phyloP scores from a whole-genome alignment of 2,329 filamentous ascomycete genomes.

The Verticillium nubilum region DNA sequence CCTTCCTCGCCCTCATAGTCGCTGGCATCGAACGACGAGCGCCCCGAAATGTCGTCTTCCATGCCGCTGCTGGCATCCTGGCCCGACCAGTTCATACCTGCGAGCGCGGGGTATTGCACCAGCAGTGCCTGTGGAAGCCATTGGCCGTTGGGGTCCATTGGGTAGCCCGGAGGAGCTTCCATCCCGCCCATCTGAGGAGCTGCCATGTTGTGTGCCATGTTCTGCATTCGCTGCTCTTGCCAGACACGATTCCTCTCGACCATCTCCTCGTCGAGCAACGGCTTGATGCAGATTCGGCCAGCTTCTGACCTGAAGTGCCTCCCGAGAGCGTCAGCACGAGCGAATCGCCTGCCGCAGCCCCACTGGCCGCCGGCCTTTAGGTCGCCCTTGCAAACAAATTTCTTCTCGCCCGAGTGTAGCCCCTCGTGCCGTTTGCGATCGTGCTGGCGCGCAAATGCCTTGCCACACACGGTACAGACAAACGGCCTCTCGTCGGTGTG shows the following conservation, averaged over 20 bases:
- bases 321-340: conserved; percentile 88
- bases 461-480: conserved; percentile 93
- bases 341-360: conserved; percentile 91
- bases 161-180: conserved; percentile 54
- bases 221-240: conserved; percentile 66
- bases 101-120: conserved; percentile 89
- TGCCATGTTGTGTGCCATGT: conserved; percentile 55
- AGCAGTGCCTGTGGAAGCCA: conserved; percentile 85
- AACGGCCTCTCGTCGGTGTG: conserved; percentile 97
- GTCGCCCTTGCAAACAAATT: conserved; percentile 92
- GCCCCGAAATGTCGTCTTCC: conserved; percentile 71
- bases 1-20: conserved; percentile 70
- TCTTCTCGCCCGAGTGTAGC: conserved; percentile 95
- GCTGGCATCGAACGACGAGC: conserved; percentile 76
- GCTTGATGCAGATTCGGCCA: conserved; percentile 92
- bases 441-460: conserved; percentile 95
- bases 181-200: conserved; percentile 48
- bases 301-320: conserved; percentile 95
- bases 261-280: conserved; percentile 92
- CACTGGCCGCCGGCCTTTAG: conserved; percentile 78
- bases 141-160: conserved; percentile 48
- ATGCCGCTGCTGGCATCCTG: conserved; percentile 62
- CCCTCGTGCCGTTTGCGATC: conserved; percentile 97
- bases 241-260: conserved; percentile 71
- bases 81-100: conserved; percentile 75